Base-by-base conservation (phyloP, 495 filamentous ascomycete genomes). In the Thermochaetoides thermophila region DNA sequence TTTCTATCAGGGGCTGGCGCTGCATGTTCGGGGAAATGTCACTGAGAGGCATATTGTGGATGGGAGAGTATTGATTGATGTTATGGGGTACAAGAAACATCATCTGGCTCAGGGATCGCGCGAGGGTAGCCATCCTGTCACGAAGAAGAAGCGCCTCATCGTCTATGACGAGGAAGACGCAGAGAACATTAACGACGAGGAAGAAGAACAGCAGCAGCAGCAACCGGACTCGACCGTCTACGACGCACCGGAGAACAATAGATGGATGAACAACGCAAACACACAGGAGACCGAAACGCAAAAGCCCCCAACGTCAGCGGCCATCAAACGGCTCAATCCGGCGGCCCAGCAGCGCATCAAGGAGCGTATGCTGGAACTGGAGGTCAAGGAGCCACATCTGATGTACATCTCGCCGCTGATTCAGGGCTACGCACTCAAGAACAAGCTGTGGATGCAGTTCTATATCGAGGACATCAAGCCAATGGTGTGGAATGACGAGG, bases 381-480 rank as follows among this genome's bases (percentile, higher is more conserved):
- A 49, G 29, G 32, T 45, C 1, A 29, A 55, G 26, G 39, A 39
- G 15, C 37, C 39, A n/a, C 34, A 35, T 20, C 43, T 59, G n/a
- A 47, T 56, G 40, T 56, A 46, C 29, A 49, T 61, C 29, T 38
- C 46, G 2, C 57, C 52, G 17, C 27, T 56, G 15, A 38, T 60
- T n/a, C 34, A 52, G n/a, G 59, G 57, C 0, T 63, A 55, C 34
- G 42, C 50, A n/a, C 41, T 61, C 23, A 57, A 56, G 39, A 52
- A 47, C 26, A 59, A 61, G 43, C 33, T 50, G 1, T 63, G 57
- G 57, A 45, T 58, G 17, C 33, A 40, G 4, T 56, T 61, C 29
- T 55, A 38, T 29, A 36, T 59, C 23, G 56, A 57, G 29, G 45
- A 55, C 31, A 43, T 60, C 25, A 14, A 26, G n/a, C 45, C 51